Evolutionary conservation across 352 stramenopile genomes (phyloP).

Genomic region (Elongisporangium undulatum): DNA sequence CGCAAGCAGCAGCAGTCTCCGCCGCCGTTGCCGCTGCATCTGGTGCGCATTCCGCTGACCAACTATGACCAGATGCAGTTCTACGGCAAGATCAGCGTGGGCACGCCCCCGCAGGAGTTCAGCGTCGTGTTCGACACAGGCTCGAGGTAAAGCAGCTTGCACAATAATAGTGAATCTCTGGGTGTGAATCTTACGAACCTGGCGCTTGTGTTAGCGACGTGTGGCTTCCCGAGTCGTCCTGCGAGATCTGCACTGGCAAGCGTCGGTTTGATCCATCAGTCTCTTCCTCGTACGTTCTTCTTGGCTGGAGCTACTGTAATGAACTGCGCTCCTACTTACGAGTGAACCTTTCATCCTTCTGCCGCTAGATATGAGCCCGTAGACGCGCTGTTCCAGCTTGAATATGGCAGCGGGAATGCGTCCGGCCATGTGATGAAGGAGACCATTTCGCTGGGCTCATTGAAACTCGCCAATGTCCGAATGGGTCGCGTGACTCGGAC

Average conservation of each 20-base stretch:
- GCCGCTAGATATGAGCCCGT: conserved; percentile 11
- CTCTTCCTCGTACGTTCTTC: conserved; percentile 29
- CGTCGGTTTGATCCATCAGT: conserved; percentile 28
- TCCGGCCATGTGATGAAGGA: conserved; percentile 42
- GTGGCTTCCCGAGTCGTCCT: conserved; percentile 44
- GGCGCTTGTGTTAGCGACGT: conserved; percentile 28
- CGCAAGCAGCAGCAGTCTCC: neutral
- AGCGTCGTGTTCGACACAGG: conserved; percentile 79
- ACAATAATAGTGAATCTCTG: neutral
- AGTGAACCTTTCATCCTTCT: neutral
- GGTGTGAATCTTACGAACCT: neutral
- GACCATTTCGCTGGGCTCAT: conserved; percentile 28
- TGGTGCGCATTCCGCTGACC: conserved; percentile 61
- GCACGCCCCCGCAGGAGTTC: conserved; percentile 57
- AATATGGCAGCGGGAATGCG: conserved; percentile 64
- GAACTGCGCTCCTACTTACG: too few species aligned
- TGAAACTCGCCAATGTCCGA: conserved; percentile 29
- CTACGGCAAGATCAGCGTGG: conserved; percentile 52
- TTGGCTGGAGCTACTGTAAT: too few species aligned
- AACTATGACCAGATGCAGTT: conserved; percentile 81
- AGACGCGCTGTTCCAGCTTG: conserved; percentile 38
- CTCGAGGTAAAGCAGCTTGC: conserved; percentile 23
- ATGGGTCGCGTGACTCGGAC: conserved; percentile 46
- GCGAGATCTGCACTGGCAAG: conserved; percentile 34
- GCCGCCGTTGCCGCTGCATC: conserved; percentile 1